Evolutionary conservation across 768 basidiomycete species (phyloP), one percentile per base, ranked within the genome.

Genomic region (Rubroboletus satanas): DNA sequence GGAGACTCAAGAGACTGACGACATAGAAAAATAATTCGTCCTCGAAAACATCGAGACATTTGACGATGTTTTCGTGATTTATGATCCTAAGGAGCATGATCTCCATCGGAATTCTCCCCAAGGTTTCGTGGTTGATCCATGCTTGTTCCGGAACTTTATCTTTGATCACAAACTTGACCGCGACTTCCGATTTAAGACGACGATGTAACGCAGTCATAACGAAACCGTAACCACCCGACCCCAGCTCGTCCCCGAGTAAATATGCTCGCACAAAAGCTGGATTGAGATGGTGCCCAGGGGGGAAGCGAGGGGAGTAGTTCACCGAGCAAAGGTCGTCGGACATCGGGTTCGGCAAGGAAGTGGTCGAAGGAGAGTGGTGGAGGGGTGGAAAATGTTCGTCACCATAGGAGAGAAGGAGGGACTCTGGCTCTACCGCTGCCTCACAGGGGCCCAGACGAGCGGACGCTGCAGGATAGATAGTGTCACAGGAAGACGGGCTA

Each of bases 151-250:
- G 81, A 1, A 85, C 77, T 57, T 83, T 80, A 49, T 76, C 79
- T 71, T 92, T 94, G 74, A 89, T 83, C 66, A 98, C 93, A 70
- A 98, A 97, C 73, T 98, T 98, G 71, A 97, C 89, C 0, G 94
- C 94, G 50, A 94, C 93, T 67, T 93, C 89, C 54, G 75, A 70
- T 0, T 77, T 77, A 44, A 80, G 77, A 31, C 59, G 62, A 14
- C 81, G 83, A 66, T 90, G 83, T 35, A 77, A 73, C 10, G 92
- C 93, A 3, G 88, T 88, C 81, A 96, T 90, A 28, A 98, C 95
- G 68, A 98, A 97, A 2, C 94, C 94, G 67, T 94, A 98, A 17
- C 94, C 94, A 42, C 95, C 95, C 10, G 85, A 84, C 39, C 95
- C 95, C 26, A 98, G 78, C 67, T 91, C 87, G 60, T 88, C 89